Conservation (phyloP, 1,139 yeast genomes). For the Eremothecium sinecaudum region DNA sequence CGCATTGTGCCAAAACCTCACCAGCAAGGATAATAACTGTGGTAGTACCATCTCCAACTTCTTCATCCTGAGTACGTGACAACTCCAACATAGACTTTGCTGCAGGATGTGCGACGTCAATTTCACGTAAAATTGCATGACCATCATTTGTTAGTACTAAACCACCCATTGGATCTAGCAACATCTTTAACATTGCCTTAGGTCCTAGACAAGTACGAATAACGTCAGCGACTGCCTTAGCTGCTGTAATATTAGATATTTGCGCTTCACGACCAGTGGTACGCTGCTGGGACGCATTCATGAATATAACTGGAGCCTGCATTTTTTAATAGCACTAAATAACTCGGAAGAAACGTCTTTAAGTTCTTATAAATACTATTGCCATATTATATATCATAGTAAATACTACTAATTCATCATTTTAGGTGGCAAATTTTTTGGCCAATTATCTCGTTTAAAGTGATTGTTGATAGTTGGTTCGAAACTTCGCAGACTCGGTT, state of each 20-base stretch:
- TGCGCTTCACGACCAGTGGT: constrained; percentile 98
- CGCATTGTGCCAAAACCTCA: constrained; percentile 89
- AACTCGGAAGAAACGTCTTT: too few species aligned
- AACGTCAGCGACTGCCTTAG: constrained; percentile 96
- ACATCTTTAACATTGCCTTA: constrained; percentile 96
- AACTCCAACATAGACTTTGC: constrained; percentile 98
- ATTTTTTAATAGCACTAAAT: too few species aligned
- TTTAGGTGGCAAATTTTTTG: constrained; percentile 5
- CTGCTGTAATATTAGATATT: constrained; percentile 93
- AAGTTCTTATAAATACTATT: too few species aligned
- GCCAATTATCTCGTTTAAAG: neutral
- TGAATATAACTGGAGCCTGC: constrained; percentile 71
- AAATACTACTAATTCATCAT: neutral
- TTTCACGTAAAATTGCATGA: constrained; percentile 82
- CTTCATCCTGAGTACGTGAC: constrained; percentile 96
- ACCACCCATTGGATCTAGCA: constrained; percentile 98
- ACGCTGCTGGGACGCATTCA: constrained; percentile 84
- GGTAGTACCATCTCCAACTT: constrained; percentile 98
- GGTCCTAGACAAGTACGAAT: constrained; percentile 99
- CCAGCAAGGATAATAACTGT: constrained; percentile 94
- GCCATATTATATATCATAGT: neutral
- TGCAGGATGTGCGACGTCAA: constrained; percentile 93
- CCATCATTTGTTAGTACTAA: constrained; percentile 97
- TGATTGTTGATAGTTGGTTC: neutral
- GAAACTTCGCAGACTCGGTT: too few species aligned